phyloP scores from a whole-genome alignment of 2,329 filamentous ascomycete genomes.

The Xylariaceae sp. region DNA sequence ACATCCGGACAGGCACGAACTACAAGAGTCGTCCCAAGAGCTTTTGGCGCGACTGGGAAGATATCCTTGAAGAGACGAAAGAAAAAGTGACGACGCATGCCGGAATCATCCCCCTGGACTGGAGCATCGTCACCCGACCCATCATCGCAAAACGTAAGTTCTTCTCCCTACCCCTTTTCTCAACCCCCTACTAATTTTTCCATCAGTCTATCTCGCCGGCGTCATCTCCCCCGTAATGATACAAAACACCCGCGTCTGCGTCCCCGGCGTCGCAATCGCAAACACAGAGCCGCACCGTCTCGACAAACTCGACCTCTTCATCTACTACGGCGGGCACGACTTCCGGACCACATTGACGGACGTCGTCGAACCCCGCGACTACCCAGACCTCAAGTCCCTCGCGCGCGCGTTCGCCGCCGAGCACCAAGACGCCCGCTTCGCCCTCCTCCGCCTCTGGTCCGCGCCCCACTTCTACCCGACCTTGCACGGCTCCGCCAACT shows the following conservation, averaged over 20 bases:
- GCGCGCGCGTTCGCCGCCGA: constrained; percentile 31
- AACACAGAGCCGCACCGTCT: constrained; percentile 34
- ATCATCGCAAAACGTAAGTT: constrained; percentile 35
- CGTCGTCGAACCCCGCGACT: constrained; percentile 21
- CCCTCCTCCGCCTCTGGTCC: constrained; percentile 42
- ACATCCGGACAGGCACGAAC: constrained; percentile 35
- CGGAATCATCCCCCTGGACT: constrained; percentile 34
- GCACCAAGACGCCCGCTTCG: constrained; percentile 33
- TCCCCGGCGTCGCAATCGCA: constrained; percentile 36
- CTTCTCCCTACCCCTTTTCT: not conserved
- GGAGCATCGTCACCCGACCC: constrained; percentile 37
- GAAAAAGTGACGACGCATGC: constrained; percentile 16
- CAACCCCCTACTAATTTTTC: not conserved
- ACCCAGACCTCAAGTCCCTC: constrained; percentile 32
- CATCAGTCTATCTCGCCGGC: constrained; percentile 44
- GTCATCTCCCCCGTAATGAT: constrained; percentile 33
- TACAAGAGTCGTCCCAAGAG: constrained; percentile 34
- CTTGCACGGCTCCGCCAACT: constrained; percentile 38
- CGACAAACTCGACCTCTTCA: constrained; percentile 38
- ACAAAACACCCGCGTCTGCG: constrained; percentile 26
- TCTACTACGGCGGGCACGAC: constrained; percentile 35
- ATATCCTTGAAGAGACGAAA: constrained; percentile 24
- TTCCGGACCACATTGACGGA: too few species aligned
- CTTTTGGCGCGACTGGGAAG: constrained; percentile 37
- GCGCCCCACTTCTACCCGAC: constrained; percentile 46